Percentiles rank a stretch among this genome's conserved stretches.
Conservation (phyloP, 2,329 filamentous ascomycete genomes). For the Aciculosporium take region DNA sequence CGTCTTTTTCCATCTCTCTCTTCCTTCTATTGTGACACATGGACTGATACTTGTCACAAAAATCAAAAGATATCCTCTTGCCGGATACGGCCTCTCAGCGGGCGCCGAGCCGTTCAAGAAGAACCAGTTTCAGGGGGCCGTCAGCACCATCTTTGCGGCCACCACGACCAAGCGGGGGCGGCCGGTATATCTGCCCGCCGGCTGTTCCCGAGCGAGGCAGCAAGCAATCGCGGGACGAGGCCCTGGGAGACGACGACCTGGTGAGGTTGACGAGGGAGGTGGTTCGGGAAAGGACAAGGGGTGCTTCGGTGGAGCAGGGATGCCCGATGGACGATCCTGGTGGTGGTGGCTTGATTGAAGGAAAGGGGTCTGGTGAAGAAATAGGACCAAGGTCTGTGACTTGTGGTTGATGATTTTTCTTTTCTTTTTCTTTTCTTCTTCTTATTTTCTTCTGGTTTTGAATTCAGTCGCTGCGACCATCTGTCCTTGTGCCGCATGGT, state of each 20-base stretch:
- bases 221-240: not conserved
- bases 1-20: not conserved
- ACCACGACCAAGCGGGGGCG: not conserved
- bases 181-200: not conserved
- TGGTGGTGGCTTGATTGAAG: no score
- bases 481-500: no score
- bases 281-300: not conserved
- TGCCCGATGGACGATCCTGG: conserved; percentile 1
- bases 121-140: not conserved
- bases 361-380: no score
- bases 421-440: not conserved
- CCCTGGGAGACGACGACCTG: not conserved
- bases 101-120: conserved; percentile 1
- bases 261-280: not conserved
- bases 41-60: not conserved
- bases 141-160: conserved; percentile 1
- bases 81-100: conserved; percentile 1
- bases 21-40: not conserved
- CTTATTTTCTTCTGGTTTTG: not conserved
- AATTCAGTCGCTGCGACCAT: no score
- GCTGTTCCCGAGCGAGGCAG: not conserved
- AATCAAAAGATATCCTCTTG: conserved; percentile 1
- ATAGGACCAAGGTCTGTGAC: no score
- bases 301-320: not conserved
- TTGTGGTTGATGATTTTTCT: not conserved